Conservation (phyloP, 2,329 filamentous ascomycete genomes). For the Paradendryphiella salina region DNA sequence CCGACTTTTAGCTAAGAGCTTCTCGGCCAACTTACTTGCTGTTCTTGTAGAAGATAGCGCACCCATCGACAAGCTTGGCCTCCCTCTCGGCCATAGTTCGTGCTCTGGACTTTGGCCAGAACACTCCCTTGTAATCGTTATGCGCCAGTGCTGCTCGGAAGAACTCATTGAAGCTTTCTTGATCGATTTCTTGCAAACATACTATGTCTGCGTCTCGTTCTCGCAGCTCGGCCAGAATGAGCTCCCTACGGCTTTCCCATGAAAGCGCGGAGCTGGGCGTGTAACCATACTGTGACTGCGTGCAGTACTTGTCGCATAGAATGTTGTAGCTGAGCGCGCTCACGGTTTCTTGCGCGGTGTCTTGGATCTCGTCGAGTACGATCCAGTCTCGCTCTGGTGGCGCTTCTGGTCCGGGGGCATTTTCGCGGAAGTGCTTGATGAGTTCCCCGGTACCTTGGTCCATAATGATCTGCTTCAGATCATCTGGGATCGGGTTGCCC, state of each 20-base stretch:
- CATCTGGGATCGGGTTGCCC: slow-evolving; percentile 80
- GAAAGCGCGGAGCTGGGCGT: slow-evolving; percentile 77
- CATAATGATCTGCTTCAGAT: slow-evolving; percentile 78
- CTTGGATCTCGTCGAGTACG: slow-evolving; percentile 64
- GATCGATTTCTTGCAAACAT: slow-evolving; percentile 90
- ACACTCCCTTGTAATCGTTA: slow-evolving; percentile 89
- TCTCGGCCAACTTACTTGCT: slow-evolving; percentile 63
- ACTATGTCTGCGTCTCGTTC: slow-evolving; percentile 83
- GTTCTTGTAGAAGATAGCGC: slow-evolving; percentile 94
- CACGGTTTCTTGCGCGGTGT: slow-evolving; percentile 65
- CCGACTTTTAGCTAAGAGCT: background rate
- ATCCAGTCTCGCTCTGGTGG: slow-evolving; percentile 78
- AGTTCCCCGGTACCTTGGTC: slow-evolving; percentile 85
- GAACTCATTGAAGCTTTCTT: slow-evolving; percentile 87
- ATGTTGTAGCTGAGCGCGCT: slow-evolving; percentile 94
- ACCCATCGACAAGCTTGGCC: slow-evolving; percentile 88
- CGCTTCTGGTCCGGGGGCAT: slow-evolving; percentile 76
- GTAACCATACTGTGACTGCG: slow-evolving; percentile 83
- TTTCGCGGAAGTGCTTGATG: slow-evolving; percentile 80
- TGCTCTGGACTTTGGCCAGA: slow-evolving; percentile 86
- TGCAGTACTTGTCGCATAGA: slow-evolving; percentile 91
- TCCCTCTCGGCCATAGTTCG: slow-evolving; percentile 92
- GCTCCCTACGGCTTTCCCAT: slow-evolving; percentile 84
- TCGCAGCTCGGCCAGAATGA: slow-evolving; percentile 81
- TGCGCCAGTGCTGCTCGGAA: slow-evolving; percentile 85